These are phyloP conservation scores for Yarrowia sp. DNA, from an alignment of 805 yeast genomes.

Conservation along the genomic window DNA sequence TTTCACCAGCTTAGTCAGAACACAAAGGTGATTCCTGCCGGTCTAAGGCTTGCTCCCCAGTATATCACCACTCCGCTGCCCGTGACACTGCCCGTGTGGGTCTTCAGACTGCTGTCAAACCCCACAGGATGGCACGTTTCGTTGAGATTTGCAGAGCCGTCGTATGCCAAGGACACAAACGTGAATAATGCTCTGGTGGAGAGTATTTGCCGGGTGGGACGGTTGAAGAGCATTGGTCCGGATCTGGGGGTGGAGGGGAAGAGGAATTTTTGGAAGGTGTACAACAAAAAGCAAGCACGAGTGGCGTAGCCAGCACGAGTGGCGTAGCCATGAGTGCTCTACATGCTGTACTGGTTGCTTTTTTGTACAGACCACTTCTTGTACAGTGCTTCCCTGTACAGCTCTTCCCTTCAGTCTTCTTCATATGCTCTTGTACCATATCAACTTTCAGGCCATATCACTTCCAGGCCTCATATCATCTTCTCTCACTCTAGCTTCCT, in stretches of 20 bases:
- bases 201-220: slow-evolving; percentile 52
- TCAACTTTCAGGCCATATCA: too few species aligned
- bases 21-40: slow-evolving; percentile 45
- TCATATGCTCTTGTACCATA: too few species aligned
- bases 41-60: slow-evolving; percentile 49
- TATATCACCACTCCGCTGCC: slow-evolving; percentile 51
- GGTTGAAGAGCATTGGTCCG: slow-evolving; percentile 58
- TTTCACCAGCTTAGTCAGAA: slow-evolving; percentile 43
- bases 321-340: too few species aligned
- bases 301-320: too few species aligned
- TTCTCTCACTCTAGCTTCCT: too few species aligned
- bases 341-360: too few species aligned
- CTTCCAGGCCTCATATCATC: too few species aligned
- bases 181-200: slow-evolving; percentile 43
- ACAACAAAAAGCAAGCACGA: slow-evolving; percentile 2
- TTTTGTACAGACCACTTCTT: too few species aligned
- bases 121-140: slow-evolving; percentile 46
- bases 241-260: slow-evolving; percentile 56
- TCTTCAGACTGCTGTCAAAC: slow-evolving; percentile 43
- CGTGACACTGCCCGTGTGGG: slow-evolving; percentile 44
- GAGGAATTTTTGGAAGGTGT: slow-evolving; percentile 51
- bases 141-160: slow-evolving; percentile 47
- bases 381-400: too few species aligned
- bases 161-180: slow-evolving; percentile 41
- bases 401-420: too few species aligned